Conservation (phyloP, 495 filamentous ascomycete genomes). For the Penicillium argentinense region DNA sequence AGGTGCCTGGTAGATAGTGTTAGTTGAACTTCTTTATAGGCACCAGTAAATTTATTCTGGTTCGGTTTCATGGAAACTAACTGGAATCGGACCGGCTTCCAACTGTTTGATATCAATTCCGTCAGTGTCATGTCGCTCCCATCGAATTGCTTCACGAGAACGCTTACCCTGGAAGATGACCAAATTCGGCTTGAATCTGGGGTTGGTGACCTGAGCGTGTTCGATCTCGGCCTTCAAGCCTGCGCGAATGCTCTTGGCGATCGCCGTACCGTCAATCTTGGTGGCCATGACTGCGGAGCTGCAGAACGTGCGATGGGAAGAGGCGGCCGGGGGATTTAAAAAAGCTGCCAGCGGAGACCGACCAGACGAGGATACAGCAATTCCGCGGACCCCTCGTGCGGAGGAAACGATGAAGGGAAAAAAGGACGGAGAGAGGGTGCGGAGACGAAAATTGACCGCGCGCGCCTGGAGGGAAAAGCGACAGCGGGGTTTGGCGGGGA, state of each 20-base stretch:
- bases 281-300: slow-evolving; percentile 70
- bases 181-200: slow-evolving; percentile 82
- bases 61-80: no score
- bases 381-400: slow-evolving; percentile 17
- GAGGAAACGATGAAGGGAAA: slow-evolving; percentile 20
- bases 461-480: slow-evolving; percentile 23
- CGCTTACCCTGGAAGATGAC: slow-evolving; percentile 90
- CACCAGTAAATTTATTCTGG: no score
- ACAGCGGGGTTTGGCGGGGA: slow-evolving; percentile 46
- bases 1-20: slow-evolving; percentile 70
- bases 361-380: slow-evolving; percentile 10
- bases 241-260: slow-evolving; percentile 86
- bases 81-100: slow-evolving; percentile 91
- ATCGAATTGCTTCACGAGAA: background rate
- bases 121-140: slow-evolving; percentile 10
- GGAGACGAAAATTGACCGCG: slow-evolving; percentile 26
- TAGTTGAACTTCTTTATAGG: slow-evolving; percentile 7
- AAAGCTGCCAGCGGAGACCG: slow-evolving; percentile 15
- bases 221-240: slow-evolving; percentile 75
- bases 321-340: slow-evolving; percentile 12
- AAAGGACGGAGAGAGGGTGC: slow-evolving; percentile 18
- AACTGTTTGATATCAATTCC: slow-evolving; percentile 46
- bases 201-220: slow-evolving; percentile 74
- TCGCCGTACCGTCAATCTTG: slow-evolving; percentile 94
- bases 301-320: slow-evolving; percentile 45